Evolutionary conservation across 1,284 basidiomycete genomes (phyloP).

Genomic region (Papiliotrema nemorosa): DNA sequence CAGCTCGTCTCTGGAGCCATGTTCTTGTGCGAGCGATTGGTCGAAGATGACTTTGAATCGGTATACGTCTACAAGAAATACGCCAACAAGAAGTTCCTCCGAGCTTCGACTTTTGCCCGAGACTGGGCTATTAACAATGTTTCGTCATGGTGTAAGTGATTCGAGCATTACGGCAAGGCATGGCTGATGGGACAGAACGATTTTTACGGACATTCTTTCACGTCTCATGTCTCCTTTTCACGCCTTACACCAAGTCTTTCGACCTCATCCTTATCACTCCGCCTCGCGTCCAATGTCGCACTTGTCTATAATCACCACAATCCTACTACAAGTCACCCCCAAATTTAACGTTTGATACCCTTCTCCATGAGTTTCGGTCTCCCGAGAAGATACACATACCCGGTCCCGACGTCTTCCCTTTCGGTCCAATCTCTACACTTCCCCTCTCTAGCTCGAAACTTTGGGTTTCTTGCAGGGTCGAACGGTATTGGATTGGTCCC

Average conservation of each 20-base stretch:
- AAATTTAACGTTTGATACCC: too few species aligned
- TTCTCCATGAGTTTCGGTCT: too few species aligned
- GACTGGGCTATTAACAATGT: slow-evolving; percentile 51
- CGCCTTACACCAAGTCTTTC: background rate
- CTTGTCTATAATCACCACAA: too few species aligned
- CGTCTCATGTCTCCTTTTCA: background rate
- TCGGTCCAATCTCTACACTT: too few species aligned
- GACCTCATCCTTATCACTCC: background rate
- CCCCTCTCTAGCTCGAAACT: too few species aligned
- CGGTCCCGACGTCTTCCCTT: too few species aligned
- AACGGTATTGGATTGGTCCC: too few species aligned
- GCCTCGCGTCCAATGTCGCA: too few species aligned
- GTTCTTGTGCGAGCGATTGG: slow-evolving; percentile 78
- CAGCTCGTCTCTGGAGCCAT: slow-evolving; percentile 80
- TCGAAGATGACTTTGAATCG: slow-evolving; percentile 72
- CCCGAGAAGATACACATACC: too few species aligned
- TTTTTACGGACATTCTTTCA: background rate
- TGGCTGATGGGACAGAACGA: background rate
- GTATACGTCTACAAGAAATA: slow-evolving; percentile 97
- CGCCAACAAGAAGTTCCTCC: slow-evolving; percentile 93
- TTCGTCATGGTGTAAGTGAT: slow-evolving; percentile 2
- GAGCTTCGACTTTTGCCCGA: slow-evolving; percentile 59
- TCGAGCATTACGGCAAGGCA: background rate
- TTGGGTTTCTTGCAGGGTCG: too few species aligned
- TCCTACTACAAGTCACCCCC: too few species aligned